A percentile compares a stretch with the other conserved stretches of the same genome.
phyloP scores from a whole-genome alignment of 805 yeast genomes.

The Candida incommunis region DNA sequence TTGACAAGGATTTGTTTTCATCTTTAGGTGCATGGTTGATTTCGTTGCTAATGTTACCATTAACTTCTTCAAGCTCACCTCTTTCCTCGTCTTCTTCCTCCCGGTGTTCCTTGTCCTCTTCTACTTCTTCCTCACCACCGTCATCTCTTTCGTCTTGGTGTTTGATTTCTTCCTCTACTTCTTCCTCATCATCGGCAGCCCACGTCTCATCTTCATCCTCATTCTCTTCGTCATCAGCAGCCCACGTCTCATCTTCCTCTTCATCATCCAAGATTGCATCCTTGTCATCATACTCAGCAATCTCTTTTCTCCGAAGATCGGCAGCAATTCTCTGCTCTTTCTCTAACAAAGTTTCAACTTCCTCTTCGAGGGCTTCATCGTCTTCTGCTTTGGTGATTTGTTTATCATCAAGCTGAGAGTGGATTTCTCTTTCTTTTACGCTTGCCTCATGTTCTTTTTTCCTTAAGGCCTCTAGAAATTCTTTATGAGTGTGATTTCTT shows the following conservation, averaged over 20 bases:
- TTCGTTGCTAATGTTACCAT: no score
- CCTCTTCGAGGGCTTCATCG: conserved; percentile 3
- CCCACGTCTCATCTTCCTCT: not conserved
- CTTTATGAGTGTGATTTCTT: conserved; percentile 1
- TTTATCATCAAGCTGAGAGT: conserved; percentile 3
- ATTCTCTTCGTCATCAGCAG: conserved; percentile 6
- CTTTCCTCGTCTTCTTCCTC: not conserved
- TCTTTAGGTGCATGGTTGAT: no score
- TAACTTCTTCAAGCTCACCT: no score
- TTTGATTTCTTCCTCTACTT: not conserved
- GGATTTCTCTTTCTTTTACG: conserved; percentile 3
- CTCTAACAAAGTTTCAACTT: conserved; percentile 9
- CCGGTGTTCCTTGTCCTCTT: not conserved
- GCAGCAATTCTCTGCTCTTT: conserved; percentile 9
- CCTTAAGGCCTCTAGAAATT: conserved; percentile 5
- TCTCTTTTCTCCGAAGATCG: conserved; percentile 4
- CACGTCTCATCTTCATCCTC: conserved; percentile 4
- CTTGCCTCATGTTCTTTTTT: conserved; percentile 7
- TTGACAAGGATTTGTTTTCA: no score
- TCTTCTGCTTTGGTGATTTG: conserved; percentile 4
- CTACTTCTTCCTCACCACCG: not conserved
- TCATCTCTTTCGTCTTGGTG: not conserved
- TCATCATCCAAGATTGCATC: conserved; percentile 5
- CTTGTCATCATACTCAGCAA: not conserved
- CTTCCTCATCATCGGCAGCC: conserved; percentile 4